Percentiles rank a stretch among this genome's conserved stretches.
Evolutionary conservation across 208 protist species (phyloP).

Genomic region (Crithidia expoeki): DNA sequence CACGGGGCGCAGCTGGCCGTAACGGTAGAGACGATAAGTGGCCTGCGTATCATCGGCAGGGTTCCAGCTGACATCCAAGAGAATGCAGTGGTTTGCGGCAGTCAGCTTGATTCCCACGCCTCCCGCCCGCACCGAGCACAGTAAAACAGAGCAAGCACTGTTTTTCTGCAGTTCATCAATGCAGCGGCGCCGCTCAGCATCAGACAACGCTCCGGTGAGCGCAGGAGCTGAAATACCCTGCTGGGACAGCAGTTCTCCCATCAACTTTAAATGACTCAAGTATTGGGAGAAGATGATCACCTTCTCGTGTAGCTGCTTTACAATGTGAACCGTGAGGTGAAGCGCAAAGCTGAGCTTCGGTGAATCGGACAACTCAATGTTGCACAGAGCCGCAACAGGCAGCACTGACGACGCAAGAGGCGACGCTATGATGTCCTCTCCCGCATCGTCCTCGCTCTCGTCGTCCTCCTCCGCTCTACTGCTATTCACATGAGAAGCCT

Average conservation of each 20-base stretch:
- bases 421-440: not conserved
- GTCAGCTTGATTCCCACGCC: slow-evolving; percentile 94
- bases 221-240: slow-evolving; percentile 30
- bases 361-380: slow-evolving; percentile 44
- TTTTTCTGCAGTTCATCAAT: slow-evolving; percentile 75
- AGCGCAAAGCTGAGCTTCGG: slow-evolving; percentile 75
- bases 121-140: slow-evolving; percentile 93
- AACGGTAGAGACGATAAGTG: slow-evolving; percentile 94
- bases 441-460: slow-evolving; percentile 34
- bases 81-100: slow-evolving; percentile 92
- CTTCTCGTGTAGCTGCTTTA: slow-evolving; percentile 56
- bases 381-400: slow-evolving; percentile 4
- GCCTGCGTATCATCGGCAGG: slow-evolving; percentile 91
- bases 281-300: slow-evolving; percentile 87
- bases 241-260: slow-evolving; percentile 43
- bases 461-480: not conserved
- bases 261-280: slow-evolving; percentile 57
- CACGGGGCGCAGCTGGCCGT: slow-evolving; percentile 92
- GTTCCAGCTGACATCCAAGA: slow-evolving; percentile 96
- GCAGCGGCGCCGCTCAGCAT: slow-evolving; percentile 45
- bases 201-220: slow-evolving; percentile 47
- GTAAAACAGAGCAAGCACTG: slow-evolving; percentile 53
- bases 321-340: slow-evolving; percentile 58
- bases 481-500: not conserved
- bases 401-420: slow-evolving; percentile 7